Conservation (phyloP, 768 basidiomycete genomes). For the Mycena amicta region DNA sequence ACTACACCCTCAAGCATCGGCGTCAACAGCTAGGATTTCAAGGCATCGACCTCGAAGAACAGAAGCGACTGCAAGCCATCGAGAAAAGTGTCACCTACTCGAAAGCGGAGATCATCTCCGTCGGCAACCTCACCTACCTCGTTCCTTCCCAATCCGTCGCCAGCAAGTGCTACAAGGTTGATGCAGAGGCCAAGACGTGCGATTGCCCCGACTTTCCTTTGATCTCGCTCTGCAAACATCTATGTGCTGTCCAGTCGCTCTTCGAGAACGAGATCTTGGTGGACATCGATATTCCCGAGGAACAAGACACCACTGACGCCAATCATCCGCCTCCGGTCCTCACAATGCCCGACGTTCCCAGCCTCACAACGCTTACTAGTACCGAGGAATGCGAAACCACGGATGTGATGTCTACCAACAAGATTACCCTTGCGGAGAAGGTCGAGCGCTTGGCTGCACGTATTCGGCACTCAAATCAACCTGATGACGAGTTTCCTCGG, state of each 20-base stretch:
- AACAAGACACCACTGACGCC: too few relatives aligned
- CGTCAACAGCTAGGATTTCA: conserved; percentile 20
- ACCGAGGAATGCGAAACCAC: too few relatives aligned
- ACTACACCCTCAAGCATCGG: conserved; percentile 8
- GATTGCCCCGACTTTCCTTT: conserved; percentile 10
- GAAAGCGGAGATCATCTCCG: not conserved
- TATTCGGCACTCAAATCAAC: too few relatives aligned
- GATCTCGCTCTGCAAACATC: conserved; percentile 18
- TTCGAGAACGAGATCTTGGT: too few relatives aligned
- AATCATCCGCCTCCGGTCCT: too few relatives aligned
- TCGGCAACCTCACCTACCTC: not conserved
- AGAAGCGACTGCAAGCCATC: not conserved
- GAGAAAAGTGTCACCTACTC: not conserved
- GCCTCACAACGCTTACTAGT: too few relatives aligned
- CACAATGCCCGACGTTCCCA: too few relatives aligned
- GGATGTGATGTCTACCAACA: too few relatives aligned
- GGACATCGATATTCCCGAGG: too few relatives aligned
- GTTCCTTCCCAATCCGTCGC: conserved; percentile 2
- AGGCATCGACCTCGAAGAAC: conserved; percentile 11
- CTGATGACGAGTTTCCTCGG: too few relatives aligned
- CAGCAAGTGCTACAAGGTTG: not conserved
- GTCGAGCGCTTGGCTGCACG: too few relatives aligned
- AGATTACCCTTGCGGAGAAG: too few relatives aligned
- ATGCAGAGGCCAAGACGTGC: conserved; percentile 6
- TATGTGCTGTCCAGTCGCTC: conserved; percentile 11